Conservation (phyloP, 208 protist species). For the Leishmania aethiopica region DNA sequence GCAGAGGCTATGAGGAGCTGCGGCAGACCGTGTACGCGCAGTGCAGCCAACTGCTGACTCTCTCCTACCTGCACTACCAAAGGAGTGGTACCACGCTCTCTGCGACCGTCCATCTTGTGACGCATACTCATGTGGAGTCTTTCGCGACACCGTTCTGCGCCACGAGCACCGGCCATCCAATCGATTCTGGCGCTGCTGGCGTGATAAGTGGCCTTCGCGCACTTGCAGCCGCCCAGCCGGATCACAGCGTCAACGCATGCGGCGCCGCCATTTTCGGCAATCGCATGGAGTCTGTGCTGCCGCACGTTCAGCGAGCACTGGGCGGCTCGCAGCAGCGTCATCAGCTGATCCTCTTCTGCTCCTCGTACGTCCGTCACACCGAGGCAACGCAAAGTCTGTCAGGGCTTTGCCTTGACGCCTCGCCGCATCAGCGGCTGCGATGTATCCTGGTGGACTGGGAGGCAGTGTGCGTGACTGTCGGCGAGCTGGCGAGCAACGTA, state of each 20-base stretch:
- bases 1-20: not conserved
- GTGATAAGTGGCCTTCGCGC: not conserved
- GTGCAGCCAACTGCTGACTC: not conserved
- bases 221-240: not conserved
- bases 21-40: not conserved
- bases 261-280: not conserved
- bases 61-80: not conserved
- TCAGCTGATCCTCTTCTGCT: conserved; percentile 34
- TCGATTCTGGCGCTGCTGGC: not conserved
- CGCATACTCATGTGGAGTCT: not conserved
- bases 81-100: not conserved
- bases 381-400: conserved; percentile 32
- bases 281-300: conserved; percentile 3
- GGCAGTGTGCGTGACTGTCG: conserved; percentile 34
- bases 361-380: conserved; percentile 18
- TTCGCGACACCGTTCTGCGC: not conserved
- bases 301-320: conserved; percentile 4
- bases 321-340: not conserved
- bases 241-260: not conserved
- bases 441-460: conserved; percentile 33
- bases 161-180: not conserved
- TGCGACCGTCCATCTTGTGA: not conserved
- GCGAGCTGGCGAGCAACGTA: not conserved
- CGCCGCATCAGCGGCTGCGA: conserved; percentile 9
- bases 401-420: conserved; percentile 2